Conservation (phyloP, 75 land plant species). For the Gnetum montanum region DNA sequence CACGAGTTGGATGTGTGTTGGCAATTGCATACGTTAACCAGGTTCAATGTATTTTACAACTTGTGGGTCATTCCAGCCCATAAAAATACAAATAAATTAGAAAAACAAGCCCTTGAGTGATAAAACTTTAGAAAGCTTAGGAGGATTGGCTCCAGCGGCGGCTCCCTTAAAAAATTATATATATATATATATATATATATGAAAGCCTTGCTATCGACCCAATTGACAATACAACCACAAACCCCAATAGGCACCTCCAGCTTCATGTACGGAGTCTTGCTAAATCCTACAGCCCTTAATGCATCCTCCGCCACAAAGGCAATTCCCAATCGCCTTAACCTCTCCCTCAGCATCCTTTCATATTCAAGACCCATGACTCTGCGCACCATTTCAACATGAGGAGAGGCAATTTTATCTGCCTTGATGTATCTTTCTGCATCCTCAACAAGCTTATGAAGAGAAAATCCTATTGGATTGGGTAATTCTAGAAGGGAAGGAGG, state of each 20-base stretch:
- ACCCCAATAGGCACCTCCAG: constrained; percentile 44
- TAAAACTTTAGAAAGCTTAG: no score
- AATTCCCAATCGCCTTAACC: constrained; percentile 21
- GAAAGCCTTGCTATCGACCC: constrained; percentile 47
- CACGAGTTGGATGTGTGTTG: no score
- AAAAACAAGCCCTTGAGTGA: no score
- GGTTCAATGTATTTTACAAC: no score
- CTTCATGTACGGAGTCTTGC: constrained; percentile 43
- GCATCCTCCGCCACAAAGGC: constrained; percentile 30
- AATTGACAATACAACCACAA: constrained; percentile 30
- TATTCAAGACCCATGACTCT: constrained; percentile 36
- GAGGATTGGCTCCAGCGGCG: no score
- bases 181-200: no score
- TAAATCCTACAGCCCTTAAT: constrained; percentile 34
- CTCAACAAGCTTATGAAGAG: constrained; percentile 9
- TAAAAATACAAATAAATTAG: no score
- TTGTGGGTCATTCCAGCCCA: no score
- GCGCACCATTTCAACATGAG: constrained; percentile 25
- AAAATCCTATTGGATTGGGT: constrained; percentile 12
- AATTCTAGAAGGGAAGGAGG: constrained; percentile 13
- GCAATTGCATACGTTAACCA: no score
- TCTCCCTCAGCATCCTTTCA: constrained; percentile 20
- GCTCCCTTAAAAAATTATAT: no score
- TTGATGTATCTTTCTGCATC: constrained; percentile 30
- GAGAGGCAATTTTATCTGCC: constrained; percentile 28